Base-by-base conservation (phyloP, 345 rosid species). In the Dipteronia dyeriana region DNA sequence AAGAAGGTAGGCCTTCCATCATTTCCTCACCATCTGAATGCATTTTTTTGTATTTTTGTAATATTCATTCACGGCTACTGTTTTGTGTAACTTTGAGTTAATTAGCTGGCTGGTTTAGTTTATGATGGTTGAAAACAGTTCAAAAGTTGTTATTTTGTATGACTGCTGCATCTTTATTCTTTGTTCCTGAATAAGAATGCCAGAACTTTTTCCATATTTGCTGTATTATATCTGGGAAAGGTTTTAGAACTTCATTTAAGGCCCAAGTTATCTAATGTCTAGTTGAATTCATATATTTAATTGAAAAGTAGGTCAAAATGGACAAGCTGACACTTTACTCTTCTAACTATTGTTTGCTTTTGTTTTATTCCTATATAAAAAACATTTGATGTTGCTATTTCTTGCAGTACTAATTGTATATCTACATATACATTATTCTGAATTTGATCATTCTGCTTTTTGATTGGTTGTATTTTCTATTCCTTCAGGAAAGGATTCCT, bases 401-500 rank as follows among this genome's bases (percentile, higher is more conserved):
- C 61, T 73, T 67, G 45, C 31, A 2, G 20, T 43, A 25, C 6
- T 29, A 29, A 16, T 43, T 51, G 41, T 39, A 54, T 39, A 56
- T 67, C 65, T 61, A 22, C 11, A 29, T 71, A 29, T 73, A 4
- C 17, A 61, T 60, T 73, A 63, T 12, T 49, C 56, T 29, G 70
- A 74, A 49, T 31, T 61, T 49, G 31, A 47, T 63, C 13, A 47
- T 7, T 63, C 47, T 47, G 19, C 47, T 29, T 63, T 74, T 29
- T 41, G 10, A 71, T 78, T 80, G 38, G 69, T 57, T 57, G 62
- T 26, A 19, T 20, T 51, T 51, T 84, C 64, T 78, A 4, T 56
- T 65, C 29, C 41, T 80, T 64, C 91, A 95, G 97, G 94, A 93
- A 81, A 79, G 98, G 98, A 65, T 95, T 95, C 84, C 79, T 95